Evolutionary conservation across 768 basidiomycete species (phyloP).

Genomic region (Boletus vinaceobasis): DNA sequence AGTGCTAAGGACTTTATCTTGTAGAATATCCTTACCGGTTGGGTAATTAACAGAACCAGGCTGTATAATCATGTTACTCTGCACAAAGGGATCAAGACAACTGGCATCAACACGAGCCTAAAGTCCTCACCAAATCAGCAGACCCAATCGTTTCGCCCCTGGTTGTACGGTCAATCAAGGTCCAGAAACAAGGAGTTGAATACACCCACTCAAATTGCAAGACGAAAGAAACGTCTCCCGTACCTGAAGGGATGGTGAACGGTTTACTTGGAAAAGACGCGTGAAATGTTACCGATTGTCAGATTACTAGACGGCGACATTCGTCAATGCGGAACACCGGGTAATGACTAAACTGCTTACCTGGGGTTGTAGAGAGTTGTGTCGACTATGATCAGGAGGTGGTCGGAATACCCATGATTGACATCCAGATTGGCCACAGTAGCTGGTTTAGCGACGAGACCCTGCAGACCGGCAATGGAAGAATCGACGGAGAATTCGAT

Average conservation of each 20-base stretch:
- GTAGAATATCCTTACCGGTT: conserved; percentile 38
- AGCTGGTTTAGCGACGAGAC: conserved; percentile 55
- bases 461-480: conserved; percentile 60
- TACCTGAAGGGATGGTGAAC: conserved; percentile 47
- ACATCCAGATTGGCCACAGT: conserved; percentile 60
- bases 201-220: conserved; percentile 51
- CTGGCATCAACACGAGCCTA: background rate
- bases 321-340: conserved; percentile 1
- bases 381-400: conserved; percentile 63
- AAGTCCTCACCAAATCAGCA: conserved; percentile 48
- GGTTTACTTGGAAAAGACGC: background rate
- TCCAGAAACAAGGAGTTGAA: background rate
- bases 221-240: conserved; percentile 61
- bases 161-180: background rate
- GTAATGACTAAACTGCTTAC: conserved; percentile 26
- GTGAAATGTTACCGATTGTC: conserved; percentile 31
- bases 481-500: conserved; percentile 61
- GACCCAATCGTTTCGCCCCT: conserved; percentile 54
- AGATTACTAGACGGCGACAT: conserved; percentile 27
- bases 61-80: conserved; percentile 54
- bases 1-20: background rate
- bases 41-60: conserved; percentile 58
- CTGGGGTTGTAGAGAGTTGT: conserved; percentile 65
- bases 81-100: conserved; percentile 3
- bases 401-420: conserved; percentile 61